Percentiles rank a stretch among this genome's conserved stretches.
Conservation (phyloP, 1,284 basidiomycete genomes). For the Cryptococcus jaspeensis region DNA sequence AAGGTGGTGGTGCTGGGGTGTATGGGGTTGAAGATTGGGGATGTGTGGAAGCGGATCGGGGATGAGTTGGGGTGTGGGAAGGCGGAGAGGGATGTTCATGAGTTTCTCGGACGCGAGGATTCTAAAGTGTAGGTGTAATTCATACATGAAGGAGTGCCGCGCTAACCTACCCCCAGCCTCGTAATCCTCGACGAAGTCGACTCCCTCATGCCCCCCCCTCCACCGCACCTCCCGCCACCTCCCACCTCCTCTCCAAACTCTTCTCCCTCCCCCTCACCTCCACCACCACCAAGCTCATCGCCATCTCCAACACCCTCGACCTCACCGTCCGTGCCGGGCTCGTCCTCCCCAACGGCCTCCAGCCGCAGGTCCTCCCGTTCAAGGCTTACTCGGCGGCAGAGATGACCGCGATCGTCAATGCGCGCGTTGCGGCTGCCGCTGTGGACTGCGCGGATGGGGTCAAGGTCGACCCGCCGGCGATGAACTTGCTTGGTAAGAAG, state of each 20-base stretch:
- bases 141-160: neutral
- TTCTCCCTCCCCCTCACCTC: constrained; percentile 40
- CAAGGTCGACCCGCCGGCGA: constrained; percentile 43
- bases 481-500: constrained; percentile 47
- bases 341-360: constrained; percentile 32
- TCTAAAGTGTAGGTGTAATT: constrained; percentile 20
- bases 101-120: constrained; percentile 12
- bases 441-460: constrained; percentile 10
- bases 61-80: constrained; percentile 32
- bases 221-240: constrained; percentile 28
- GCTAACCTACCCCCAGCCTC: constrained; percentile 20
- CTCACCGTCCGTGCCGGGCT: constrained; percentile 46
- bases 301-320: constrained; percentile 51
- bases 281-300: constrained; percentile 38
- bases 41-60: constrained; percentile 38
- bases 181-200: constrained; percentile 51
- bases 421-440: constrained; percentile 29
- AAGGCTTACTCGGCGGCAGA: constrained; percentile 42
- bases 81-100: constrained; percentile 28
- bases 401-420: constrained; percentile 42
- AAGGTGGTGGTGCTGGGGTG: constrained; percentile 43
- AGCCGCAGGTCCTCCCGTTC: constrained; percentile 44
- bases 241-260: constrained; percentile 43
- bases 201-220: constrained; percentile 44
- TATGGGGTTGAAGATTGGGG: constrained; percentile 41